phyloP scores from a whole-genome alignment of 257 asterid genomes.

The Fraxinus quadrangulata region DNA sequence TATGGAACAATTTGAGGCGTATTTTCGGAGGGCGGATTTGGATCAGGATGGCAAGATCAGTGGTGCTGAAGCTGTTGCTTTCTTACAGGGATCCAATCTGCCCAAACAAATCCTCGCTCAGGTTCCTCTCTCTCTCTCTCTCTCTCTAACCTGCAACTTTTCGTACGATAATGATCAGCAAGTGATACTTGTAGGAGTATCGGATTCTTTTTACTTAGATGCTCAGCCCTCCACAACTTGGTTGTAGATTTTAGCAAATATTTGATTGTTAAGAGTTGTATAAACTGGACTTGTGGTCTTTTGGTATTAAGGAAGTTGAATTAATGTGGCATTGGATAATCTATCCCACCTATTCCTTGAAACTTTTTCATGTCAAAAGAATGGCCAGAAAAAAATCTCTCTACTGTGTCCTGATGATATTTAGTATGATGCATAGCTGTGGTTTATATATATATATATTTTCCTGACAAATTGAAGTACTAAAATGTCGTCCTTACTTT shows the following conservation, averaged over 20 bases:
- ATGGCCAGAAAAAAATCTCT: background rate
- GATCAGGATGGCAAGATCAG: constrained; percentile 94
- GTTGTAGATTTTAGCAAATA: background rate
- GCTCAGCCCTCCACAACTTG: background rate
- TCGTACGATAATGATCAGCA: background rate
- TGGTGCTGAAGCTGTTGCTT: constrained; percentile 85
- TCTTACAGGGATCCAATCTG: constrained; percentile 83
- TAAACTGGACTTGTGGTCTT: background rate
- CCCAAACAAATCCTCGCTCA: constrained; percentile 79
- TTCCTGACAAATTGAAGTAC: background rate
- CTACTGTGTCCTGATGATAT: background rate
- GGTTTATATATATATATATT: background rate
- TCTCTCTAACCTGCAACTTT: background rate
- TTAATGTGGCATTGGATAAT: background rate
- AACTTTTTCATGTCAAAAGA: background rate
- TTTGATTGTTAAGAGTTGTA: background rate
- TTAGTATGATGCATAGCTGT: background rate
- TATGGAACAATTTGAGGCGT: constrained; percentile 83
- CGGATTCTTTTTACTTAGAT: background rate
- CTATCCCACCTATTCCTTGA: background rate
- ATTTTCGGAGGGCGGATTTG: constrained; percentile 83
- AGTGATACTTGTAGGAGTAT: background rate
- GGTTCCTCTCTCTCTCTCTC: constrained; percentile 32
- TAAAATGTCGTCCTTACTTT: background rate
- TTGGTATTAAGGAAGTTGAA: background rate